Evolutionary conservation across 768 basidiomycete genomes (phyloP), one percentile per base, ranked within the genome.

Genomic region (Amanita rubescens): DNA sequence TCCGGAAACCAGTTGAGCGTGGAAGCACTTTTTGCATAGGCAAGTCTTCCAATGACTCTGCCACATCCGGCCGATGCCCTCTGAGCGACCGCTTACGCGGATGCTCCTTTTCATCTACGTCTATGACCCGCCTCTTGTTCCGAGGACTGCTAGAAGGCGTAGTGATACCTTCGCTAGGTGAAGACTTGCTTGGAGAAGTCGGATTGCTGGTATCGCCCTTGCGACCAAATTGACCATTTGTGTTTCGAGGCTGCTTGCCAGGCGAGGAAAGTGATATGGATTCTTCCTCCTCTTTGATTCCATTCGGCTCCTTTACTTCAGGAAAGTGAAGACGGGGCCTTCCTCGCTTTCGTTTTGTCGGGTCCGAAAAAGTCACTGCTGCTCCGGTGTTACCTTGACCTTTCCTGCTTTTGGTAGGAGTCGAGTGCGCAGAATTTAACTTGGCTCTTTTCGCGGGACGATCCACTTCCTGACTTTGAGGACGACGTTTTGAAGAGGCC

Each of bases 181-280:
- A 17, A 8, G 38, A 17, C 47, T 51, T 41, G 35, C 38, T 15
- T 10, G 39, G 49, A 22, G 41, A 32, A 2, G 41, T n/a, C 17
- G n/a, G 39, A 62, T 52, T 67, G 72, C 60, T 68, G 69, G 33
- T 69, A 71, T 63, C 85, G 85, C 69, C 78, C 82, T 33, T 53
- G 22, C 33, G 52, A 14, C 82, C 83, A 58, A 87, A 87, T 15
- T 83, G 74, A 39, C 85, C 85, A 57, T 86, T 85, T 15, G 67
- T 67, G 49, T 80, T 77, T 54, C 85, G 74, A 2, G 85, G 85
- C 60, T 87, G 85, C 10, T 19, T 53, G 19, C 19, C 17, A 11
- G 67, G 64, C 38, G 77, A 71, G 32, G 75, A 73, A 14, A 75
- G 65, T 3, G 75, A 73, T 59, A 75, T 72, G 27, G 75, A 70